Evolutionary conservation across 495 filamentous ascomycete genomes (phyloP).

Genomic region (Chaetomidium leptoderma): DNA sequence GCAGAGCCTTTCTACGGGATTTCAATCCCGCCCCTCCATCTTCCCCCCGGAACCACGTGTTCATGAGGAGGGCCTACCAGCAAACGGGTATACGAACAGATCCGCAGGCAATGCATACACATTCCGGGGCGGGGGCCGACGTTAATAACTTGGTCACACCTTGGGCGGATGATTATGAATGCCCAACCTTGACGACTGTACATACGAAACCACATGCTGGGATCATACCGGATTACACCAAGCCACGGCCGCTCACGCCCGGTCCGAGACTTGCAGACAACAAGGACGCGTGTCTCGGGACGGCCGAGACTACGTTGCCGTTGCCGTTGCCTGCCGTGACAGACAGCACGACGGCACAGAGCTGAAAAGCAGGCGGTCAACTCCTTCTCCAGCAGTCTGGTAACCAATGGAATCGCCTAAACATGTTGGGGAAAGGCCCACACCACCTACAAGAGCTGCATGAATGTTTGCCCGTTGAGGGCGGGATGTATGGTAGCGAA

Average conservation of each 20-base stretch:
- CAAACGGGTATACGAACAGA: neutral
- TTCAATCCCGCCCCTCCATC: neutral
- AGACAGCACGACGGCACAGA: neutral
- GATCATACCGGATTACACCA: neutral
- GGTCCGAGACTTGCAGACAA: neutral
- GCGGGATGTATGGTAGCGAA: neutral
- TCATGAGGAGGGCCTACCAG: neutral
- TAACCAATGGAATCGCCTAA: conserved; percentile 11
- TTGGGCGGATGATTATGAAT: neutral
- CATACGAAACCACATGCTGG: neutral
- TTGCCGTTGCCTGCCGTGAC: neutral
- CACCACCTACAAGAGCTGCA: neutral
- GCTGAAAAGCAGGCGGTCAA: neutral
- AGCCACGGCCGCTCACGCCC: neutral
- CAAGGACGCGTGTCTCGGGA: neutral
- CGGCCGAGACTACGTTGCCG: neutral
- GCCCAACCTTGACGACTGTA: neutral
- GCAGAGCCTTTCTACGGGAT: neutral
- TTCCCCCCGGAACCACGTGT: neutral
- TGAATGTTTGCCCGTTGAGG: neutral
- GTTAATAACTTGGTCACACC: conserved; percentile 1
- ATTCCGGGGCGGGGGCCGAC: neutral
- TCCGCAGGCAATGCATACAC: neutral
- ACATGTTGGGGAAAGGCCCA: neutral
- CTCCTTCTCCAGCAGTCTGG: neutral